These are phyloP conservation scores for Cercis canadensis DNA, from an alignment of 306 rosid species.

Conservation along the genomic window DNA sequence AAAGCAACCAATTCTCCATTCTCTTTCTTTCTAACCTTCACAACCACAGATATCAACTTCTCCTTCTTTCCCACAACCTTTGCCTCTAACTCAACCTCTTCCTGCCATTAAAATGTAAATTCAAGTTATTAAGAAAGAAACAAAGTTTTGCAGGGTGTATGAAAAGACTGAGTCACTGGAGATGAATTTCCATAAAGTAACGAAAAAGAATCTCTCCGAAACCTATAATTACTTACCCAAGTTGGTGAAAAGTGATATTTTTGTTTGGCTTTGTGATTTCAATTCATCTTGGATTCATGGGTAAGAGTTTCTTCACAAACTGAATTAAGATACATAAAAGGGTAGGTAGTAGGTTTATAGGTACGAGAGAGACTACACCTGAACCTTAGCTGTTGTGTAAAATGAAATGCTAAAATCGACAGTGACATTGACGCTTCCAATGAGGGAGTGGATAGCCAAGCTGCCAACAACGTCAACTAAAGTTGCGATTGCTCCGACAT, in stretches of 20 bases:
- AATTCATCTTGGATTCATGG: too few species aligned
- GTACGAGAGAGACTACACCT: too few species aligned
- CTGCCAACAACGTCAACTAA: constrained; percentile 42
- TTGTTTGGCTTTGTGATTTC: too few species aligned
- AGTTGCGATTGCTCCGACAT: constrained; percentile 54
- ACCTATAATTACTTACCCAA: too few species aligned
- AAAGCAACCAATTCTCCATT: constrained; percentile 37
- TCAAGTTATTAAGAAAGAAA: not conserved
- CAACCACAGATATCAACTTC: constrained; percentile 20
- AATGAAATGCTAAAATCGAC: constrained; percentile 44
- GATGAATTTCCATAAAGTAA: too few species aligned
- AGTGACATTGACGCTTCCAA: not conserved
- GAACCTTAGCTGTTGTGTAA: constrained; percentile 44
- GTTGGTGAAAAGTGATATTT: too few species aligned
- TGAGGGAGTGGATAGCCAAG: not conserved
- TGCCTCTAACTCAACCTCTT: constrained; percentile 42
- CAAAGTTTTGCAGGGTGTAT: too few species aligned
- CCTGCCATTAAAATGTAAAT: constrained; percentile 26
- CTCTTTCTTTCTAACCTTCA: constrained; percentile 25
- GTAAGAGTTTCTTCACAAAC: not conserved
- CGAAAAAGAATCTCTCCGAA: too few species aligned
- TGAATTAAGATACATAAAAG: too few species aligned
- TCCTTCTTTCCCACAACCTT: constrained; percentile 33
- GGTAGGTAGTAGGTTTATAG: too few species aligned
- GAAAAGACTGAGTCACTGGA: too few species aligned